phyloP scores from a whole-genome alignment of 805 yeast species.

The Saccharomycopsis selenospora region DNA sequence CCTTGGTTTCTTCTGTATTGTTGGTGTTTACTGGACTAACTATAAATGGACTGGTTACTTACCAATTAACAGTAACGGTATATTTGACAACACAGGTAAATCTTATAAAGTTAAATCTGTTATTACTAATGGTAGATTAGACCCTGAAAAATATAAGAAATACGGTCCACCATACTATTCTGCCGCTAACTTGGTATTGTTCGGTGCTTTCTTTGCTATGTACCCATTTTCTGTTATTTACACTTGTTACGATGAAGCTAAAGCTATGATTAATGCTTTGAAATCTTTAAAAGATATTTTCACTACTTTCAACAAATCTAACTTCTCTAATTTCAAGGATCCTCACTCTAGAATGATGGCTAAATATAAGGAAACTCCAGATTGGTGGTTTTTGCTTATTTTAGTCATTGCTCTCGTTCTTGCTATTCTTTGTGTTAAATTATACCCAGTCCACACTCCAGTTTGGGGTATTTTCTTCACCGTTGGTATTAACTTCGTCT shows the following conservation, averaged over 20 bases:
- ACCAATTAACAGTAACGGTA: conserved; percentile 41
- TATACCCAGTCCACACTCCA: conserved; percentile 44
- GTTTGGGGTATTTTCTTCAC: conserved; percentile 53
- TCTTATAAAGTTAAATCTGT: conserved; percentile 42
- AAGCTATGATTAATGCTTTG: conserved; percentile 34
- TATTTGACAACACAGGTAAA: conserved; percentile 47
- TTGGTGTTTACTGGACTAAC: conserved; percentile 37
- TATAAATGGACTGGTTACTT: conserved; percentile 32
- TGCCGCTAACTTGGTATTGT: conserved; percentile 53
- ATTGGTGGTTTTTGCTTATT: conserved; percentile 43
- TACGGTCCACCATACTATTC: conserved; percentile 62
- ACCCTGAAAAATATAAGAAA: conserved; percentile 38
- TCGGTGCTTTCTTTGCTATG: conserved; percentile 49
- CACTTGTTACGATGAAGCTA: conserved; percentile 40
- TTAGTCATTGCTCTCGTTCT: conserved; percentile 37
- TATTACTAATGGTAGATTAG: conserved; percentile 39
- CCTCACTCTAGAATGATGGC: conserved; percentile 52
- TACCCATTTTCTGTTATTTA: conserved; percentile 52
- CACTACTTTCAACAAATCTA: conserved; percentile 16
- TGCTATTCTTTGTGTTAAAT: conserved; percentile 40
- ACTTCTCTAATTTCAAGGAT: conserved; percentile 33
- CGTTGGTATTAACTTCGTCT: conserved; percentile 40
- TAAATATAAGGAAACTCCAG: conserved; percentile 51
- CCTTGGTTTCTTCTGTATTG: conserved; percentile 29
- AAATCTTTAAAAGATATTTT: conserved; percentile 30